Conservation (phyloP, 805 yeast species). For the Komagataella pastoris region DNA sequence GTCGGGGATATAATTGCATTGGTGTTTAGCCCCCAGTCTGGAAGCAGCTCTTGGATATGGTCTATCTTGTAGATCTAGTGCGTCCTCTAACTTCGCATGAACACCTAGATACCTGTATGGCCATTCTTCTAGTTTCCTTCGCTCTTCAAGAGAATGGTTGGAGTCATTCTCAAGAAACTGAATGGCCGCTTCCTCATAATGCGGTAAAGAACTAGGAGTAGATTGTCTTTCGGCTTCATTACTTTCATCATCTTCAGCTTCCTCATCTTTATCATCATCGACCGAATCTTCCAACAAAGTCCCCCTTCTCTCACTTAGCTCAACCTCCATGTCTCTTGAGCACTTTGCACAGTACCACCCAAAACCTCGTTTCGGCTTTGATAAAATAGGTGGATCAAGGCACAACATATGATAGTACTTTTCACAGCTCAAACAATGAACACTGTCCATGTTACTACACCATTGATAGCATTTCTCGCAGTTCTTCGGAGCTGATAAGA, state of each 20-base stretch:
- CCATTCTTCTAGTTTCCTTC: slow-evolving; percentile 64
- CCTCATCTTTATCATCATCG: slow-evolving; percentile 16
- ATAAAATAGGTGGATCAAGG: slow-evolving; percentile 68
- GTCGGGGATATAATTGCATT: slow-evolving; percentile 49
- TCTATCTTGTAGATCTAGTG: slow-evolving; percentile 62
- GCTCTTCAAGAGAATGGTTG: slow-evolving; percentile 22
- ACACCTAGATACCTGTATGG: slow-evolving; percentile 68
- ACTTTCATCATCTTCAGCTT: slow-evolving; percentile 4
- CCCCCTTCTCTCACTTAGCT: slow-evolving; percentile 21
- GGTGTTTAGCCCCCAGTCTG: slow-evolving; percentile 61
- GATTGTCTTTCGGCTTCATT: slow-evolving; percentile 1
- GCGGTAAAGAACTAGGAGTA: slow-evolving; percentile 21
- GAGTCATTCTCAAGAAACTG: slow-evolving; percentile 36
- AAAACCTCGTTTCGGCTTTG: slow-evolving; percentile 76
- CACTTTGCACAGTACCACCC: slow-evolving; percentile 86
- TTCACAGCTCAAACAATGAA: slow-evolving; percentile 69
- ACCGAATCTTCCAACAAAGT: slow-evolving; percentile 16
- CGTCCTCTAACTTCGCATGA: slow-evolving; percentile 64
- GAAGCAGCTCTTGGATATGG: slow-evolving; percentile 76
- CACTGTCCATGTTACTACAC: slow-evolving; percentile 64
- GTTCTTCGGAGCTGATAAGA: slow-evolving; percentile 47
- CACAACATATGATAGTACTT: slow-evolving; percentile 69
- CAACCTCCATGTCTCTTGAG: slow-evolving; percentile 41
- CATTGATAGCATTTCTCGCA: slow-evolving; percentile 78
- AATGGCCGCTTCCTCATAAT: slow-evolving; percentile 44